These are phyloP conservation scores for Diplodia intermedia DNA, from an alignment of 2,329 filamentous ascomycete genomes.

Conservation along the genomic window DNA sequence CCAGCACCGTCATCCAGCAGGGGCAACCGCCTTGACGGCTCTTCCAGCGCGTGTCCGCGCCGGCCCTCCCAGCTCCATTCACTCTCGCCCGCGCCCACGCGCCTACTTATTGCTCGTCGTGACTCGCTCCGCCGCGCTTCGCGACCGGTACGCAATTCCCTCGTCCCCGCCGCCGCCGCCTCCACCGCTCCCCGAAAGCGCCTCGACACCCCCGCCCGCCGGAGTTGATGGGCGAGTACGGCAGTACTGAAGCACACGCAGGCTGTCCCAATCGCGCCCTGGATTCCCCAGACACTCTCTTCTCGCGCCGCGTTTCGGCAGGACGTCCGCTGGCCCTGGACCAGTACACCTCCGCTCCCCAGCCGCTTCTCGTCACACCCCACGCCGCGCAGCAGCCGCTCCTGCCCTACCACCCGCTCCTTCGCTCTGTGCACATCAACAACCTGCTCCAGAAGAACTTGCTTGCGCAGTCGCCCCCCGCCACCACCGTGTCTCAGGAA, in stretches of 20 bases:
- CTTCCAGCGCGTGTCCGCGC: slow-evolving; percentile 23
- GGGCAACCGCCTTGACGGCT: slow-evolving; percentile 32
- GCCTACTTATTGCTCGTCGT: slow-evolving; percentile 30
- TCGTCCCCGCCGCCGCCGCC: slow-evolving; percentile 28
- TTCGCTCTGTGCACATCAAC: slow-evolving; percentile 40
- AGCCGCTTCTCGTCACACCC: slow-evolving; percentile 33
- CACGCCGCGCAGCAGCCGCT: slow-evolving; percentile 36
- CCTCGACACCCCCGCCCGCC: slow-evolving; percentile 26
- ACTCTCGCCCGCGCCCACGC: slow-evolving; percentile 12
- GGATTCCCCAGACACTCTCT: slow-evolving; percentile 35
- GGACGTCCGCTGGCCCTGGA: slow-evolving; percentile 33
- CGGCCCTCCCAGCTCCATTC: slow-evolving; percentile 24
- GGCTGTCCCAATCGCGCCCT: slow-evolving; percentile 35
- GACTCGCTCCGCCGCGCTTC: slow-evolving; percentile 31
- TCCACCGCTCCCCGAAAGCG: slow-evolving; percentile 32
- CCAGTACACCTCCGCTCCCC: slow-evolving; percentile 32
- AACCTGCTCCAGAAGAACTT: slow-evolving; percentile 38
- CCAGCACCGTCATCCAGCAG: slow-evolving; percentile 32
- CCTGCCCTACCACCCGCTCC: slow-evolving; percentile 40
- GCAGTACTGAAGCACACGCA: slow-evolving; percentile 32
- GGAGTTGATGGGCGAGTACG: slow-evolving; percentile 38
- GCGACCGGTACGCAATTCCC: slow-evolving; percentile 31
- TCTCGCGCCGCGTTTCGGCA: slow-evolving; percentile 31
- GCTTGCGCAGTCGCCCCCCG: slow-evolving; percentile 37
- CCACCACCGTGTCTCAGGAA: slow-evolving; percentile 51